These are phyloP conservation scores for Penicillium sp. DNA, from an alignment of 2,329 filamentous ascomycete genomes.

Conservation along the genomic window DNA sequence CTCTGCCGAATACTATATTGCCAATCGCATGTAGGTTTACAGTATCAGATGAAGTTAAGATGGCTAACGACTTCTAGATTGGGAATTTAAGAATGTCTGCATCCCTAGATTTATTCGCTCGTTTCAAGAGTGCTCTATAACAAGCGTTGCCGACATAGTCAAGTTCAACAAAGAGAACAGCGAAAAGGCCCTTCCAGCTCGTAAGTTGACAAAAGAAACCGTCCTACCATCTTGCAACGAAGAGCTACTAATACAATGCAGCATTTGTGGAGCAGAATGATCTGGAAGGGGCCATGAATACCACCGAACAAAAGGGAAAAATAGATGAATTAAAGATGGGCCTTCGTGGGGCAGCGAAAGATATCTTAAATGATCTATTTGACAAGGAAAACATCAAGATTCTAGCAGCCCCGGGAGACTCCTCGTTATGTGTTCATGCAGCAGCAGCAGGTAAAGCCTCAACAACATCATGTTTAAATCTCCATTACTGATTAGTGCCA, in stretches of 20 bases:
- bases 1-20: background rate
- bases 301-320: background rate
- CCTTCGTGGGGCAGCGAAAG: background rate
- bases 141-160: background rate
- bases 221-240: background rate
- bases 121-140: background rate
- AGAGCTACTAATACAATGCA: background rate
- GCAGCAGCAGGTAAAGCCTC: constrained; percentile 17
- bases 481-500: constrained; percentile 1
- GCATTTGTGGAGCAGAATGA: background rate
- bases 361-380: background rate
- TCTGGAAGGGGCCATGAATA: background rate
- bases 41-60: background rate
- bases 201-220: background rate
- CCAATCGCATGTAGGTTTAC: background rate
- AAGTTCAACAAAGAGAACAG: background rate
- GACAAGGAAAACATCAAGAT: constrained; percentile 1
- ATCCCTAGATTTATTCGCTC: background rate
- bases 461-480: background rate
- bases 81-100: background rate
- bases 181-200: background rate
- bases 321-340: background rate
- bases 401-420: constrained; percentile 9
- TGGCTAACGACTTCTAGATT: background rate
- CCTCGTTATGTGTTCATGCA: constrained; percentile 8